Evolutionary conservation across 139 green algal species (phyloP).

Genomic region (Dunaliella sp.): DNA sequence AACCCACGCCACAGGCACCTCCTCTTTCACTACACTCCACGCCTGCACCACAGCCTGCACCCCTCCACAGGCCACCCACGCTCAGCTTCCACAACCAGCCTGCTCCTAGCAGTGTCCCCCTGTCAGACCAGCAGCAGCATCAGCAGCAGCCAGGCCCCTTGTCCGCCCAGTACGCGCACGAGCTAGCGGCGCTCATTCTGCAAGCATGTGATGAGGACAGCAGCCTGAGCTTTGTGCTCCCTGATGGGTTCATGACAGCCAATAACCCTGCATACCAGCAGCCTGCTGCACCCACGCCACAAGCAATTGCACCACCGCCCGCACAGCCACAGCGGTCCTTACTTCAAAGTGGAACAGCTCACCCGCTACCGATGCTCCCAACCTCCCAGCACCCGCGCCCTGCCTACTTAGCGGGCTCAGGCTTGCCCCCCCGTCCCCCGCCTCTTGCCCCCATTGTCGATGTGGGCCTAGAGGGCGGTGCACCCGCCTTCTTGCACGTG

Average conservation of each 20-base stretch:
- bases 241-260: too few relatives aligned
- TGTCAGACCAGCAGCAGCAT: neutral
- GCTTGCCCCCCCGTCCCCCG: neutral
- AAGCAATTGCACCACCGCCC: too few relatives aligned
- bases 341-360: too few relatives aligned
- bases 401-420: neutral
- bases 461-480: neutral
- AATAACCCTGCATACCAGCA: too few relatives aligned
- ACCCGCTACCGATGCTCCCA: neutral
- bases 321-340: too few relatives aligned
- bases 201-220: neutral
- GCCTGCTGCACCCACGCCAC: too few relatives aligned
- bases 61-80: too few relatives aligned
- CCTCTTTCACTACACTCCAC: too few relatives aligned
- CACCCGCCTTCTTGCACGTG: neutral
- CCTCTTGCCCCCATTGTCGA: neutral
- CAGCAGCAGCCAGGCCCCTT: neutral
- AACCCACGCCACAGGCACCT: too few relatives aligned
- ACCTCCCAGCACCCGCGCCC: neutral
- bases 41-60: too few relatives aligned
- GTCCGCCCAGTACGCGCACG: neutral
- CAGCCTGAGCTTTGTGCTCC: neutral
- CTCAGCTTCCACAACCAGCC: too few relatives aligned
- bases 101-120: too few relatives aligned
- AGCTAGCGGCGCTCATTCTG: neutral